Percentiles rank a stretch among this genome's conserved stretches.
phyloP scores from a whole-genome alignment of 2,329 filamentous ascomycete genomes.

The Periconia digitata region DNA sequence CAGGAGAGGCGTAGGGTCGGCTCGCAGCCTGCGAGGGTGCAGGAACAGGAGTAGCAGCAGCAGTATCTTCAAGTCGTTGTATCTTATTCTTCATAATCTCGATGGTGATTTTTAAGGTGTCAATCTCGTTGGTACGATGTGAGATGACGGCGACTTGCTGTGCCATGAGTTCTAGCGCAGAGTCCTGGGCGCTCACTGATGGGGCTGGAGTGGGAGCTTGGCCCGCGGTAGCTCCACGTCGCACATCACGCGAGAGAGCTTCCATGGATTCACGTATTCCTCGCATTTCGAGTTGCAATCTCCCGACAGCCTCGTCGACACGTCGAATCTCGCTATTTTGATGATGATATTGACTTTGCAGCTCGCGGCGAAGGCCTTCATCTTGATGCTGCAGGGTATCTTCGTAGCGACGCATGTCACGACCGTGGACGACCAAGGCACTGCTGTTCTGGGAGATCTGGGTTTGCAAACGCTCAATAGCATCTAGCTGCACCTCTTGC shows the following conservation, averaged over 20 bases:
- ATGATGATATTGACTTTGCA: slow-evolving; percentile 29
- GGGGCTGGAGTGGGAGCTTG: slow-evolving; percentile 3
- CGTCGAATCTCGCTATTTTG: slow-evolving; percentile 39
- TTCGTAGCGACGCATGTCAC: slow-evolving; percentile 33
- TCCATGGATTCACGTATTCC: slow-evolving; percentile 41
- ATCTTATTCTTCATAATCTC: slow-evolving; percentile 53
- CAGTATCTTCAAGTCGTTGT: slow-evolving; percentile 40
- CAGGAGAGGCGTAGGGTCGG: slow-evolving; percentile 12
- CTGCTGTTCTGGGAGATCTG: slow-evolving; percentile 51
- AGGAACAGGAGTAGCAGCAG: background rate
- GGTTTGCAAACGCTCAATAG: slow-evolving; percentile 50
- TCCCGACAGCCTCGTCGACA: slow-evolving; percentile 43
- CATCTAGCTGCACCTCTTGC: slow-evolving; percentile 39
- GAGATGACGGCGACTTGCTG: slow-evolving; percentile 44
- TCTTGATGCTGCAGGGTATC: slow-evolving; percentile 31
- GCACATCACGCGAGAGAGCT: slow-evolving; percentile 31
- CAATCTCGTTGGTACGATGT: slow-evolving; percentile 50
- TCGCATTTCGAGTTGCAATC: slow-evolving; percentile 46
- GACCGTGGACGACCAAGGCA: slow-evolving; percentile 34
- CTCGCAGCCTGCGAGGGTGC: slow-evolving; percentile 2
- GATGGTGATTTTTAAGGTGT: slow-evolving; percentile 50
- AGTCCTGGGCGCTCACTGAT: slow-evolving; percentile 29
- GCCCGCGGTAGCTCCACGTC: slow-evolving; percentile 6
- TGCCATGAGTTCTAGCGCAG: slow-evolving; percentile 49
- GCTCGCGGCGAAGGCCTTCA: slow-evolving; percentile 43